These are phyloP conservation scores for Candida glaebosa DNA, from an alignment of 805 yeast genomes.

Conservation along the genomic window DNA sequence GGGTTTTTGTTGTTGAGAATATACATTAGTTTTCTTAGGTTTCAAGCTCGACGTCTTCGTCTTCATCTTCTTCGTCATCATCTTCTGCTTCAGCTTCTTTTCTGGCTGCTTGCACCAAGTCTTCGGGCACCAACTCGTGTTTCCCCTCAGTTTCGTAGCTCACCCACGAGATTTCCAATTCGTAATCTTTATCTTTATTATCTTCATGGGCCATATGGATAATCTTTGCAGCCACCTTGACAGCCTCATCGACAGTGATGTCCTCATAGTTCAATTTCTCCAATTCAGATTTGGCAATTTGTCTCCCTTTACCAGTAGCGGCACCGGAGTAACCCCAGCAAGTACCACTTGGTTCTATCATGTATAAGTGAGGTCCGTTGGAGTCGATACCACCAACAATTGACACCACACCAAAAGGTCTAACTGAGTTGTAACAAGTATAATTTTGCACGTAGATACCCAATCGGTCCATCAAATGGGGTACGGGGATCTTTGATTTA, in stretches of 20 bases:
- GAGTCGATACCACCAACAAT: constrained; percentile 93
- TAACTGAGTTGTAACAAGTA: constrained; percentile 92
- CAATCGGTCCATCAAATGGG: constrained; percentile 79
- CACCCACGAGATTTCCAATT: constrained; percentile 90
- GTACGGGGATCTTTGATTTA: constrained; percentile 72
- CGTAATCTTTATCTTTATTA: constrained; percentile 95
- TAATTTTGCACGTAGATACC: constrained; percentile 93
- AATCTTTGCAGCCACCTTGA: constrained; percentile 90
- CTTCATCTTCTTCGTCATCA: constrained; percentile 70
- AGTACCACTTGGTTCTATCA: constrained; percentile 96
- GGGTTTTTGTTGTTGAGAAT: too few relatives aligned
- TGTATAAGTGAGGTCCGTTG: constrained; percentile 86
- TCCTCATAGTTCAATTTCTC: constrained; percentile 80
- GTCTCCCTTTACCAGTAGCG: constrained; percentile 98
- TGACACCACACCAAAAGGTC: constrained; percentile 94
- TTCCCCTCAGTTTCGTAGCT: constrained; percentile 70
- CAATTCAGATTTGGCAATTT: constrained; percentile 93
- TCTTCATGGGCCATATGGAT: constrained; percentile 95
- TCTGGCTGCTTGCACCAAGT: constrained; percentile 76
- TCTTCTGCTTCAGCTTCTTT: constrained; percentile 79
- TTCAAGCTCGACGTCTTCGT: too few relatives aligned
- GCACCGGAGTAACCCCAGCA: constrained; percentile 98
- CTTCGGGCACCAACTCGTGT: constrained; percentile 80
- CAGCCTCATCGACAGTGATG: constrained; percentile 74
- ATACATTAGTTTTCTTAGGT: too few relatives aligned